Percentiles rank a stretch among this genome's conserved stretches.
Conservation (phyloP, 495 filamentous ascomycete species). For the Geoglossum glabrum region DNA sequence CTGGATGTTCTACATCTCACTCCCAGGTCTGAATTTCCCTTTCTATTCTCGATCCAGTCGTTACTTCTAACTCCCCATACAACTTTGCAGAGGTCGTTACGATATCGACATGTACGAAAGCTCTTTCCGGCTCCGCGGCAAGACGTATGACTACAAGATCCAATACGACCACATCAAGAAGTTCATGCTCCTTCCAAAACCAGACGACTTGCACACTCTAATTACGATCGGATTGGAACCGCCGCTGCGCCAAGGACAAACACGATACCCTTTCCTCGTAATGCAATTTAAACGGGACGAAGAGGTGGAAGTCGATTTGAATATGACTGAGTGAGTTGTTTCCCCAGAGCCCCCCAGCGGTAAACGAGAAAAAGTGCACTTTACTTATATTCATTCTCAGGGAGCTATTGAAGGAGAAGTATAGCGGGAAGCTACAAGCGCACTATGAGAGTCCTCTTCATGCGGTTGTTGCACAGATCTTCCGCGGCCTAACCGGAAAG, state of each 20-base stretch:
- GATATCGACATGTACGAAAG: slow-evolving; percentile 99
- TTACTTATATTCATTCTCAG: slow-evolving; percentile 12
- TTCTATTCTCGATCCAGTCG: not conserved
- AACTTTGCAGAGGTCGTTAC: slow-evolving; percentile 65
- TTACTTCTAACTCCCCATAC: slow-evolving; percentile 9
- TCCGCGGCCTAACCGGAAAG: slow-evolving; percentile 82
- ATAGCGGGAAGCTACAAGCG: slow-evolving; percentile 66
- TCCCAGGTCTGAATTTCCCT: slow-evolving; percentile 41
- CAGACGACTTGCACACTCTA: slow-evolving; percentile 85
- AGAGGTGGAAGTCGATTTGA: slow-evolving; percentile 88
- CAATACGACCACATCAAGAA: slow-evolving; percentile 96
- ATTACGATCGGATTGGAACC: slow-evolving; percentile 92
- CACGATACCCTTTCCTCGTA: slow-evolving; percentile 92
- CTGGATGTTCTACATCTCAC: slow-evolving; percentile 93
- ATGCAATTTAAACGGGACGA: slow-evolving; percentile 99
- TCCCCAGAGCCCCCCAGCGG: no score
- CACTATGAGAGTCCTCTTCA: slow-evolving; percentile 86
- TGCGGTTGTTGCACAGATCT: slow-evolving; percentile 80
- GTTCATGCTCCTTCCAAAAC: slow-evolving; percentile 94
- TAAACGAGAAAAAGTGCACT: not conserved
- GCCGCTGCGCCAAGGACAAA: slow-evolving; percentile 91
- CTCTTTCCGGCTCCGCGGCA: slow-evolving; percentile 91
- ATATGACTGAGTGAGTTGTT: slow-evolving; percentile 70
- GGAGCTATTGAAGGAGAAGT: slow-evolving; percentile 53
- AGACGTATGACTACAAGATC: slow-evolving; percentile 99